Base-by-base conservation (phyloP, 306 rosid species). In the Cajanus cajan region DNA sequence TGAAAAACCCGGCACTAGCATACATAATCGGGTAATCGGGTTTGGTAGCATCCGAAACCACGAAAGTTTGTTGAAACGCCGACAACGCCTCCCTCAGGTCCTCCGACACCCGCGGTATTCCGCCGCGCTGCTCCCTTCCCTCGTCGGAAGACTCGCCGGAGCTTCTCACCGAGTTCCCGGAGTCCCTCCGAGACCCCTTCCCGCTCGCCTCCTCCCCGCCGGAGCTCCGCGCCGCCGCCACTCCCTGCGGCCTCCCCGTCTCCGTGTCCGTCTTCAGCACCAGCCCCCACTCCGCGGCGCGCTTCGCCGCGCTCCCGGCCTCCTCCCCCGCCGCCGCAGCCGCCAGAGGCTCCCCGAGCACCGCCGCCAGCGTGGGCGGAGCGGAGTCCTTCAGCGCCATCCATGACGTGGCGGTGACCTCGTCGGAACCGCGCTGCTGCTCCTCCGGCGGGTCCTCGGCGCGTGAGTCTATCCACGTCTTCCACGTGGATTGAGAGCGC, bases 211-310 rank as follows among this genome's bases (percentile, higher is more conserved):
- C 93, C 4, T 86, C 89, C 1, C 90, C 91, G 3, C 95, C 93
- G 2, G 98, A 95, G 7, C 41, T 85, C 41, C 95, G 73, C 22
- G 85, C 93, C 1, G 64, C 93, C 1, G 64, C 65, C 8, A 95
- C 98, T 19, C 95, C 97, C 45, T 90, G 98, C 9, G 88, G 98
- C 85, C 73, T 90, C 18, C 98, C 98, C 0, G 98, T 95, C 83
- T 90, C 94, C 11, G 82, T 66, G 74, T 95, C 98, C 5, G 96
- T 91, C 78, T 91, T 91, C 83, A 95, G 88, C 15, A 95, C 93
- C 75, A 95, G 33, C 0, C 98, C 98, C 98, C 98, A 95, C 88
- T 92, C 98, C 48, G 98, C 98, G 0, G 98, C 98, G 36, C 98
- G 83, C 87, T 87, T 82, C 25, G 85, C 97, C 0, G 98, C 95